Conservation (phyloP, 345 rosid species). For the Lepidium didymum region DNA sequence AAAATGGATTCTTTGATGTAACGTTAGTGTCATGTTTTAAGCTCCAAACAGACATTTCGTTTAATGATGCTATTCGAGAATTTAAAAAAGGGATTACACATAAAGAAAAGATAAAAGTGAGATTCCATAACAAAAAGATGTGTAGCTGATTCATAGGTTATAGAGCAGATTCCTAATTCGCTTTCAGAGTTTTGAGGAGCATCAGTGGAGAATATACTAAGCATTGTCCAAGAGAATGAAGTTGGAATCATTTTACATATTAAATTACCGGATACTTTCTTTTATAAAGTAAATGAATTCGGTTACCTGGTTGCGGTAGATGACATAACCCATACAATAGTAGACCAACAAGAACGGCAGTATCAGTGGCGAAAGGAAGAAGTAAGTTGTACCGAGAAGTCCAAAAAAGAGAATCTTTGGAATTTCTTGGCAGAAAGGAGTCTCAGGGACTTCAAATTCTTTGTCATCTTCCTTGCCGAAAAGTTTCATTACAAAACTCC, state of each 20-base stretch:
- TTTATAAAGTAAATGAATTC: not conserved
- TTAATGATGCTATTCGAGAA: constrained; percentile 20
- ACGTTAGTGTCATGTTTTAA: constrained; percentile 9
- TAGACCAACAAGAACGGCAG: constrained; percentile 81
- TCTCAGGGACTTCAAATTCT: constrained; percentile 52
- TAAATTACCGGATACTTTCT: not conserved
- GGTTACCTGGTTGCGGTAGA: constrained; percentile 82
- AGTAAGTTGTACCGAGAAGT: constrained; percentile 81
- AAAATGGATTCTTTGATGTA: constrained; percentile 18
- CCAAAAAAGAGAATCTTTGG: constrained; percentile 66
- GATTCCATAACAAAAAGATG: constrained; percentile 12
- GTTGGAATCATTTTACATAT: constrained; percentile 6
- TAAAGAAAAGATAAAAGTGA: not conserved
- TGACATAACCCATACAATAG: constrained; percentile 79
- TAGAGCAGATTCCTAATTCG: constrained; percentile 11
- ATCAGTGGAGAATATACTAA: constrained; percentile 7
- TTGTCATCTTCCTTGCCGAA: constrained; percentile 37
- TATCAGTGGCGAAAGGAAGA: constrained; percentile 81
- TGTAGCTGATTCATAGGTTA: constrained; percentile 8
- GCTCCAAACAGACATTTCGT: constrained; percentile 10
- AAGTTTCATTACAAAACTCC: constrained; percentile 31
- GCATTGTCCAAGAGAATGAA: constrained; percentile 22
- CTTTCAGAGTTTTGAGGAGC: constrained; percentile 16
- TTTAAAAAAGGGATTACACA: not conserved
- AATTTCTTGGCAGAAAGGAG: constrained; percentile 61